Evolutionary conservation across 768 basidiomycete genomes (phyloP).

Genomic region (Scleroderma bovista): DNA sequence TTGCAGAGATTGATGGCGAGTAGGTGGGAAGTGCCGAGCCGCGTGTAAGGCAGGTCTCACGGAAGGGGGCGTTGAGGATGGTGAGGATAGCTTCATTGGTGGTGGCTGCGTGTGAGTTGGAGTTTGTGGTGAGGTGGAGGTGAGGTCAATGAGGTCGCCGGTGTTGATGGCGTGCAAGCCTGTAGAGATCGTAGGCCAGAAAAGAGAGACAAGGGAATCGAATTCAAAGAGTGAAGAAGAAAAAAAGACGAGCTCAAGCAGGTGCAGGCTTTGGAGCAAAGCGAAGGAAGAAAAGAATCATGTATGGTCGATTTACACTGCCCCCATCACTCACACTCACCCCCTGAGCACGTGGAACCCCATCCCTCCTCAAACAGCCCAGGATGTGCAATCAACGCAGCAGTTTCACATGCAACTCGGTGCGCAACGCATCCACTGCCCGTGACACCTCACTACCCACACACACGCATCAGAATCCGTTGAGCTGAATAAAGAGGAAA

Average conservation of each 20-base stretch:
- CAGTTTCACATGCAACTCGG: constrained; percentile 69
- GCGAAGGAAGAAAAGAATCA: background rate
- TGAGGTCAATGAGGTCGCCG: constrained; percentile 74
- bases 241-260: constrained; percentile 1
- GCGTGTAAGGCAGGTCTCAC: constrained; percentile 79
- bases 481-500: background rate
- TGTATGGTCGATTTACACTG: no score
- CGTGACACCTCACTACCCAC: constrained; percentile 50
- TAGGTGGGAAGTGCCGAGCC: constrained; percentile 63
- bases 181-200: constrained; percentile 23
- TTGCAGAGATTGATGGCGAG: constrained; percentile 85
- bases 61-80: constrained; percentile 80
- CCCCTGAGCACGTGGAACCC: constrained; percentile 17
- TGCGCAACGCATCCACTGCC: constrained; percentile 73
- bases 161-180: constrained; percentile 55
- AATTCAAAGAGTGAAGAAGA: background rate
- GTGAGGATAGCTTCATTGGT: constrained; percentile 78
- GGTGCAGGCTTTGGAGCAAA: no score
- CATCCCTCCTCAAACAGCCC: constrained; percentile 73
- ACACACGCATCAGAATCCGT: background rate
- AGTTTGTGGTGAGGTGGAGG: constrained; percentile 62
- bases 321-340: no score
- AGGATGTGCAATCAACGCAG: constrained; percentile 75
- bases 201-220: constrained; percentile 10
- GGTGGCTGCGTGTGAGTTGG: constrained; percentile 76